Evolutionary conservation across 176 grass and related monocot species (phyloP).

Genomic region (Avena insularis): DNA sequence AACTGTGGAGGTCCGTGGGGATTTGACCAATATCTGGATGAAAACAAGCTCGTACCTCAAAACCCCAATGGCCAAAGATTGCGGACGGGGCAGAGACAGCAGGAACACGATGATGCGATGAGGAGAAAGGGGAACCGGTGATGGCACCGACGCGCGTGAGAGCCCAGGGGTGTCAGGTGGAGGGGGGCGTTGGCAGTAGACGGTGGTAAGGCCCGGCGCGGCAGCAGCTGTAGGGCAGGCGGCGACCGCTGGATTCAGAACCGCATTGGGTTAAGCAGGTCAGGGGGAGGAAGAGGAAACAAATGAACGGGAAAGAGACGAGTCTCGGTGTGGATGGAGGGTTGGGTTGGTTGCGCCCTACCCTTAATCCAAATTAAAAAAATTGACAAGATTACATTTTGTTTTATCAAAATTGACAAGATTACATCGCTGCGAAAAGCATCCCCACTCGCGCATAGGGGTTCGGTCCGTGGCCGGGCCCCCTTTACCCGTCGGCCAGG

Average conservation of each 20-base stretch:
- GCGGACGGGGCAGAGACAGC: not conserved
- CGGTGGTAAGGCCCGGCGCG: not conserved
- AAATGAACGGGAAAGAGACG: not conserved
- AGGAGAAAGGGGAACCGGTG: not conserved
- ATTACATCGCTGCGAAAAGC: too few species aligned
- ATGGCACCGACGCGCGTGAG: not conserved
- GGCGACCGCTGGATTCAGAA: slow-evolving; percentile 11
- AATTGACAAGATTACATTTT: too few species aligned
- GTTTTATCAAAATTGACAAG: too few species aligned
- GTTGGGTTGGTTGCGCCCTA: too few species aligned
- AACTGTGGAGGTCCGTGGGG: not conserved
- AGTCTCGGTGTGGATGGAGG: not conserved
- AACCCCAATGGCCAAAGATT: not conserved
- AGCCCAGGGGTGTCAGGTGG: not conserved
- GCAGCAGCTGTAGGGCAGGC: not conserved
- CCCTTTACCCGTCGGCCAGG: too few species aligned
- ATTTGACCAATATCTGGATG: not conserved
- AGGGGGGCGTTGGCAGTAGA: not conserved
- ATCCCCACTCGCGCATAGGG: too few species aligned
- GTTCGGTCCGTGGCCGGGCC: too few species aligned
- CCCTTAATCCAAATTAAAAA: too few species aligned
- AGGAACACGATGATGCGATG: not conserved
- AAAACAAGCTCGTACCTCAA: slow-evolving; percentile 10
- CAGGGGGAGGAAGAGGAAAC: not conserved
- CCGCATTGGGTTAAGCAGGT: not conserved